Evolutionary conservation across 2,329 filamentous ascomycete species (phyloP), one percentile per base, ranked within the genome.

Genomic region (Trichoderma atrobrunneum): DNA sequence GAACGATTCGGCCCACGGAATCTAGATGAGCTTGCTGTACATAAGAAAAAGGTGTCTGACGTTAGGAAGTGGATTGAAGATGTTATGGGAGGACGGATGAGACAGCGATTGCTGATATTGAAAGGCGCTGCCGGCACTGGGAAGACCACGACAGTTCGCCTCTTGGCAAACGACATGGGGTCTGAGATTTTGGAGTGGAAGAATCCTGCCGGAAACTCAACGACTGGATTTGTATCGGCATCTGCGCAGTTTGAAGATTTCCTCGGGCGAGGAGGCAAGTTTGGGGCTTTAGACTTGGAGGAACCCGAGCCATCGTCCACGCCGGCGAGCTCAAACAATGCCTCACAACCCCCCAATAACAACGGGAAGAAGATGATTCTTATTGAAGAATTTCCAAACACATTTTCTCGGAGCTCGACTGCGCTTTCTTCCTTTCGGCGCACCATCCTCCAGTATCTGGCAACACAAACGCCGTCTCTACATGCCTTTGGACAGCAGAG

Each of bases 191-290:
- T 96, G 36, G 94, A 98, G 81, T 99, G 96, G 96, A 92, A 90
- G 78, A 98, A 97, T 79, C 94, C 95, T 1, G 86, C 88, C 1
- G 88, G 87, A 1, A 88, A 88, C 1, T 79, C 85, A 3, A 88
- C 87, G 1, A 85, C 87, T 2, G 90, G 89, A 0, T 91, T 90
- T 65, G 85, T 90, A 56, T 95, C 94, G 1, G 87, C 91, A 34
- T 90, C 93, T 6, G 87, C 90, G 7, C 93, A 97, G 76, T 99
- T 99, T 78, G 93, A 97, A 76, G 95, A 98, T 74, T 99, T 98
- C 76, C 85, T 99, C 72, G 91, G 90, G 12, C 89, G 94, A 71
- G 91, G 93, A 69, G 92, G 93, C 71, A 92, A 91, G 74, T 97
- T 96, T 81, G 89, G 91, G 18, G 91, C 91, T 69, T 85, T 97